These are phyloP conservation scores for Imleria badia DNA, from an alignment of 768 basidiomycete genomes.

Conservation along the genomic window DNA sequence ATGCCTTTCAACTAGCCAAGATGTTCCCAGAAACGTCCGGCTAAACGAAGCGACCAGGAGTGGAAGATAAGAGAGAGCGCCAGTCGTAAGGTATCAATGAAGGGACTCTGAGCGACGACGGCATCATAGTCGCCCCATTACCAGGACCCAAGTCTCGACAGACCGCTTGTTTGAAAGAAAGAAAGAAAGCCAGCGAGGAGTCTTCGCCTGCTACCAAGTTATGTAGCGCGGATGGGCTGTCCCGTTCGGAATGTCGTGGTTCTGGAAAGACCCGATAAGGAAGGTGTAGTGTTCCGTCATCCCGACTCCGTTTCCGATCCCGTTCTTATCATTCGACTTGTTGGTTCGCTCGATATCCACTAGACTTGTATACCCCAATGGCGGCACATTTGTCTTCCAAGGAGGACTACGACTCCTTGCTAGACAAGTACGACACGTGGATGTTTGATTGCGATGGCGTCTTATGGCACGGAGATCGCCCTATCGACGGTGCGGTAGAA, in stretches of 20 bases:
- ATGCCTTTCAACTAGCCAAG: no score
- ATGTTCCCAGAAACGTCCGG: not conserved
- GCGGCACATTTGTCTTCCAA: conserved; percentile 29
- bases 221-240: no score
- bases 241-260: not conserved
- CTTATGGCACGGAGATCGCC: conserved; percentile 81
- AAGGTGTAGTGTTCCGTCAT: conserved; percentile 20
- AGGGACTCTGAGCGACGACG: not conserved
- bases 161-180: not conserved
- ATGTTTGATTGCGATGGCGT: conserved; percentile 97
- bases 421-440: conserved; percentile 86
- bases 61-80: not conserved
- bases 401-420: conserved; percentile 47
- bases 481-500: conserved; percentile 76
- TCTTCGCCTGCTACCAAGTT: not conserved
- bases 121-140: no score
- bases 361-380: conserved; percentile 23
- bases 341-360: conserved; percentile 3
- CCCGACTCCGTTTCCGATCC: not conserved
- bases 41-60: conserved; percentile 2
- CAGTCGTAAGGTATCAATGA: not conserved
- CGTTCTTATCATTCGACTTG: conserved; percentile 1
- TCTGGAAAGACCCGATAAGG: conserved; percentile 21
- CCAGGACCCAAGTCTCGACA: no score
- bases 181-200: not conserved